Evolutionary conservation across 2,329 filamentous ascomycete genomes (phyloP).

Genomic region (Cercospora canescens): DNA sequence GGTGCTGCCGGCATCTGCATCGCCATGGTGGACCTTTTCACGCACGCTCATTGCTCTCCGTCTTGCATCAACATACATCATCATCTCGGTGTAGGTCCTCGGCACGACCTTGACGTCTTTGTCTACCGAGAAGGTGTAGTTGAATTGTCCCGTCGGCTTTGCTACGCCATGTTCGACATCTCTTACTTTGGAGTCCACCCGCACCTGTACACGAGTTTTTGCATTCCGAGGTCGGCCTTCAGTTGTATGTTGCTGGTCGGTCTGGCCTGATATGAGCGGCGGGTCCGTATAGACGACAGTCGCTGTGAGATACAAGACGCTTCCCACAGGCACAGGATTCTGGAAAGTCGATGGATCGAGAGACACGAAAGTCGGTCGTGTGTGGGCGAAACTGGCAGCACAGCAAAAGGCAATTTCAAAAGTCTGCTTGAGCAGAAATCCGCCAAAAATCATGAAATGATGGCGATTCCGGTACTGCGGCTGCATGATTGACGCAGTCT

Average conservation of each 20-base stretch:
- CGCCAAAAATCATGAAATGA: constrained; percentile 78
- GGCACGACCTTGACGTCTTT: constrained; percentile 67
- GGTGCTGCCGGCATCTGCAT: constrained; percentile 30
- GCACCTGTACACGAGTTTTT: constrained; percentile 65
- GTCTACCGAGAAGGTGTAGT: constrained; percentile 70
- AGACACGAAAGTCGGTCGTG: constrained; percentile 68
- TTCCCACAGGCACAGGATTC: constrained; percentile 73
- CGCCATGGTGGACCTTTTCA: constrained; percentile 39
- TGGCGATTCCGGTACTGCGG: constrained; percentile 63
- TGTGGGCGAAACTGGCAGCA: constrained; percentile 68
- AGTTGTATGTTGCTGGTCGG: constrained; percentile 33
- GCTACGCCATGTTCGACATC: constrained; percentile 70
- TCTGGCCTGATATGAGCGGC: constrained; percentile 44
- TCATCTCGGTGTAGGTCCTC: constrained; percentile 62
- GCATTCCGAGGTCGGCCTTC: constrained; percentile 38
- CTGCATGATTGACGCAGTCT: constrained; percentile 73
- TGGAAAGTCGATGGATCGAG: constrained; percentile 74
- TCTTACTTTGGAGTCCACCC: constrained; percentile 70
- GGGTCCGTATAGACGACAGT: constrained; percentile 72
- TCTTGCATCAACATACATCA: constrained; percentile 64
- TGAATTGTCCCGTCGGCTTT: constrained; percentile 71
- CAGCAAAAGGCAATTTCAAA: constrained; percentile 78
- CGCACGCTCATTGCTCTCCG: constrained; percentile 56
- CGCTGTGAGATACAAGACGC: constrained; percentile 71
- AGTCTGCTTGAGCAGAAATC: constrained; percentile 71